These are phyloP conservation scores for Epipyxis sp. DNA, from an alignment of 108 stramenopile species.

Conservation along the genomic window DNA sequence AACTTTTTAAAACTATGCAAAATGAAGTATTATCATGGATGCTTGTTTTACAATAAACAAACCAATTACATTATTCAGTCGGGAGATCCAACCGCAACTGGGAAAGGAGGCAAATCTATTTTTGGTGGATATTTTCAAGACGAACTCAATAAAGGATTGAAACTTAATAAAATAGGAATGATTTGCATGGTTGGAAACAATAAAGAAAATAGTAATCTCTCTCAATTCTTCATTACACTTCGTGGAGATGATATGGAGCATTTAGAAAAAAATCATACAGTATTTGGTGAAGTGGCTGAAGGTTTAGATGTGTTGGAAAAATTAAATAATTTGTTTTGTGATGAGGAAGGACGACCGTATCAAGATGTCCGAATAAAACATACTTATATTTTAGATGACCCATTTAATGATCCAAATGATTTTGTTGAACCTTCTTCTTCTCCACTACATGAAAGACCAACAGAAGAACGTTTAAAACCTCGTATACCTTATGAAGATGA, in stretches of 20 bases:
- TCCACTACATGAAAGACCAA: constrained; percentile 56
- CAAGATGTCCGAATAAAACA: constrained; percentile 87
- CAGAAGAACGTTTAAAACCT: constrained; percentile 68
- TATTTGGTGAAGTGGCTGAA: constrained; percentile 83
- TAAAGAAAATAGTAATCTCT: constrained; percentile 72
- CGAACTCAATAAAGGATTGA: constrained; percentile 43
- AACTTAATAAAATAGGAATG: constrained; percentile 47
- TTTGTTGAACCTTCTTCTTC: constrained; percentile 29
- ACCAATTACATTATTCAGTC: constrained; percentile 55
- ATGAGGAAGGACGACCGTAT: constrained; percentile 84
- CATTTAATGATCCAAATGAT: constrained; percentile 68
- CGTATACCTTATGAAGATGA: constrained; percentile 52
- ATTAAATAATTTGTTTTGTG: constrained; percentile 76
- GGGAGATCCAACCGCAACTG: constrained; percentile 85
- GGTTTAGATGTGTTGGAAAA: constrained; percentile 79
- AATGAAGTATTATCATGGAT: constrained; percentile 54
- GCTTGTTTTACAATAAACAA: constrained; percentile 56
- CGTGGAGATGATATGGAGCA: constrained; percentile 58
- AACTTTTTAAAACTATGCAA: constrained; percentile 62
- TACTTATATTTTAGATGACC: constrained; percentile 84
- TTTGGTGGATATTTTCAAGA: constrained; percentile 55
- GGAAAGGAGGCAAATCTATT: constrained; percentile 71
- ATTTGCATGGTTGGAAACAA: constrained; percentile 66
- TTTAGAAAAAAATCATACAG: constrained; percentile 60
- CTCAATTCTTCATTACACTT: constrained; percentile 89